Evolutionary conservation across 208 protist genomes (phyloP).

Genomic region (Endotrypanum monterogeii): DNA sequence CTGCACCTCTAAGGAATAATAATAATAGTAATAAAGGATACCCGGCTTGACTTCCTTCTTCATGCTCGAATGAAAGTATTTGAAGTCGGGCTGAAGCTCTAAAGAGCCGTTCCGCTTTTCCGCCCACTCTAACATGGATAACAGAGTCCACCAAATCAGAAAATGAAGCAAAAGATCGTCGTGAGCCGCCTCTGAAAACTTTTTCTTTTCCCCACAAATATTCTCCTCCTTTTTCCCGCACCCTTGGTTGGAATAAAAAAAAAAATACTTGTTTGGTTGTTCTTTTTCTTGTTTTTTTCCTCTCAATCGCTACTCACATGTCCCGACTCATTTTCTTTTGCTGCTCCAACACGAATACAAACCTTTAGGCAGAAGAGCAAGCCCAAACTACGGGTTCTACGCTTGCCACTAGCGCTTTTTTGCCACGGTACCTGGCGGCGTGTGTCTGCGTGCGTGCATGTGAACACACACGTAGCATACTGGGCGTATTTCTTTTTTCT

Average conservation of each 20-base stretch:
- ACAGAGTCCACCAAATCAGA: background rate
- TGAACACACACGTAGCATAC: background rate
- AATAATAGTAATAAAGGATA: background rate
- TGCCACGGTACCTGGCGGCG: constrained; percentile 5
- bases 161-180: background rate
- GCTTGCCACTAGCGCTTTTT: background rate
- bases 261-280: background rate
- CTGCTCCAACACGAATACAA: background rate
- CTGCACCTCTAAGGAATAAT: too few relatives aligned
- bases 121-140: background rate
- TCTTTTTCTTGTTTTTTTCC: background rate
- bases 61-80: background rate
- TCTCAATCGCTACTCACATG: constrained; percentile 1
- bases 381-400: background rate
- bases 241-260: background rate
- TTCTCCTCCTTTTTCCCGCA: background rate
- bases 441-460: constrained; percentile 3
- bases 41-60: background rate
- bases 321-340: background rate
- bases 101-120: background rate
- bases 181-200: background rate
- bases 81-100: background rate
- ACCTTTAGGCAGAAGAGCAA: background rate
- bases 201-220: background rate
- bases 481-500: background rate